Evolutionary conservation across 2,329 filamentous ascomycete species (phyloP).

Genomic region (Penicillium sp.): DNA sequence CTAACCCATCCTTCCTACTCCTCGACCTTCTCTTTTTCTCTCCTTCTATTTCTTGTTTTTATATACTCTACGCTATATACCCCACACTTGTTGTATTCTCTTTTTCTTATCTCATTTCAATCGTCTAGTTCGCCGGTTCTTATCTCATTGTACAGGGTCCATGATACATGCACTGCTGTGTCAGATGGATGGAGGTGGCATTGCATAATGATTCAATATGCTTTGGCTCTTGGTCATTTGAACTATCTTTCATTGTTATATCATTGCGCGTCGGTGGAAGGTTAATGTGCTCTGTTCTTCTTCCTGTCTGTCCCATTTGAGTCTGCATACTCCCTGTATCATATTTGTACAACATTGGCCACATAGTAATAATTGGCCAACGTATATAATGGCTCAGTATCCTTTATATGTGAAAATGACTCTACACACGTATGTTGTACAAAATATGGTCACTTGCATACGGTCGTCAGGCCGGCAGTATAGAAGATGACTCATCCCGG

Average conservation of each 20-base stretch:
- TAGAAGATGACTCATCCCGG: slow-evolving; percentile 26
- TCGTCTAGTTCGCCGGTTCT: background rate
- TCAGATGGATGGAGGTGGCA: background rate
- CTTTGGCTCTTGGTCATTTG: background rate
- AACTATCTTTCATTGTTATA: slow-evolving; percentile 9
- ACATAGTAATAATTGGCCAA: slow-evolving; percentile 6
- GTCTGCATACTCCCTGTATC: slow-evolving; percentile 13
- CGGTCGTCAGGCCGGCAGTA: background rate
- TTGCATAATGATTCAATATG: background rate
- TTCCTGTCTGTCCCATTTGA: slow-evolving; percentile 4
- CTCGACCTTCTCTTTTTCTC: background rate
- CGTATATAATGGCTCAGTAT: background rate
- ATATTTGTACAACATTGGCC: slow-evolving; percentile 12
- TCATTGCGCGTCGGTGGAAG: background rate
- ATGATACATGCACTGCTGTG: slow-evolving; percentile 9
- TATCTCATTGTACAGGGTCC: background rate
- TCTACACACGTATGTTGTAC: background rate
- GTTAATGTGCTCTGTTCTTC: slow-evolving; percentile 5
- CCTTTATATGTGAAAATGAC: background rate
- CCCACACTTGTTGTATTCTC: slow-evolving; percentile 22
- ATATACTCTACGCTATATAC: slow-evolving; percentile 21
- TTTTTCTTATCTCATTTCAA: slow-evolving; percentile 10
- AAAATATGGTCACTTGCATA: background rate
- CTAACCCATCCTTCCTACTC: slow-evolving; percentile 16
- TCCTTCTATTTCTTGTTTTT: slow-evolving; percentile 9